Conservation (phyloP, 2,329 filamentous ascomycete genomes). For the Cladosporium sp. region DNA sequence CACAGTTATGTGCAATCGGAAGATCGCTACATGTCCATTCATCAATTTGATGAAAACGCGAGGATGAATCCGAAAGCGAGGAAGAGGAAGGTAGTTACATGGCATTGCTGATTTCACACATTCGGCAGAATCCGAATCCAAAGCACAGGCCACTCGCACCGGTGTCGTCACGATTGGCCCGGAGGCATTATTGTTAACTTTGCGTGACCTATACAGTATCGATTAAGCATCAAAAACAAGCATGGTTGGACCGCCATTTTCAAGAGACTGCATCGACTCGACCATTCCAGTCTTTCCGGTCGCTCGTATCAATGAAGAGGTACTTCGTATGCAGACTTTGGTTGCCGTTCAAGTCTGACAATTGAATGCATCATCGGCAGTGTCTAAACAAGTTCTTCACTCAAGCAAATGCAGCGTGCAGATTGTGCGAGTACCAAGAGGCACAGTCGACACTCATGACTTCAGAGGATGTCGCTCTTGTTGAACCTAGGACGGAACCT, state of each 20-base stretch:
- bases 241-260: neutral
- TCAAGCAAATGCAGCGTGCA: neutral
- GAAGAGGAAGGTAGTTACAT: neutral
- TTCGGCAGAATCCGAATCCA: neutral
- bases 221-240: neutral
- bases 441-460: constrained; percentile 3
- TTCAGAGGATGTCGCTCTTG: neutral
- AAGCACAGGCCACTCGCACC: neutral
- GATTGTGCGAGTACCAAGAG: neutral
- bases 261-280: neutral
- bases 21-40: too few relatives aligned
- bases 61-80: constrained; percentile 1
- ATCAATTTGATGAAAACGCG: neutral
- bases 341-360: neutral
- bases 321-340: neutral
- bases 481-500: neutral
- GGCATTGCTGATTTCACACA: neutral
- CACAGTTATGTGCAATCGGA: neutral
- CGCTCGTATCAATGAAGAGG: neutral
- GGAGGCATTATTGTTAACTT: neutral
- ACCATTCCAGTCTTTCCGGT: neutral
- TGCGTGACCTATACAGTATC: neutral
- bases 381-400: neutral
- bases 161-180: neutral
- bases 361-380: neutral